Base-by-base conservation (phyloP, 2,329 filamentous ascomycete genomes). In the Phialophora chinensis region DNA sequence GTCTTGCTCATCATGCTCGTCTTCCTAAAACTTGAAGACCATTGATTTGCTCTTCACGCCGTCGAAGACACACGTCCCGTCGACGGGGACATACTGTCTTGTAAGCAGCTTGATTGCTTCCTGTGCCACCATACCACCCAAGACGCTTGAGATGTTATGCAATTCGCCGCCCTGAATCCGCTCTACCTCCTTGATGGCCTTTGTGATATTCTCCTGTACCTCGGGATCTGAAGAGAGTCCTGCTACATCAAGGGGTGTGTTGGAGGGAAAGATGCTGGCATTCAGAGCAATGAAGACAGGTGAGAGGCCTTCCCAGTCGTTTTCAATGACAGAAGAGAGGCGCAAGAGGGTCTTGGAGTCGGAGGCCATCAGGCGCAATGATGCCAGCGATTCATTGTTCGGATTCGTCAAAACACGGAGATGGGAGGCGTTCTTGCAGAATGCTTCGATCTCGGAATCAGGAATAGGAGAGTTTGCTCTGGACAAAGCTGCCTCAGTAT, bases 391-490 rank as follows among this genome's bases (percentile, higher is more conserved):
- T 11, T n/a, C 84, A 71, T 33, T 82, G 2, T 82, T 80, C 31
- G 83, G 79, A 20, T 87, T 87, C 31, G 90, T 90, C 65, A 98
- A 89, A 56, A 98, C 86, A 79, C 95, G 96, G 76, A 97, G 90
- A 76, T 96, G 95, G 55, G 91, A 91, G 58, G 93, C 94, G 72
- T 96, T 96, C 80, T 96, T 97, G 85, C 94, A 98, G 78, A 97
- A 98, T 42, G 90, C 83, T 74, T 97, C 93, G 54, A 98, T 89
- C 73, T 97, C 92, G 61, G 86, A 86, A 53, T 87, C 82, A 55
- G 90, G 84, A 64, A 96, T 84, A 2, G 75, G 69, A 2, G 74
- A 74, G 29, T 20, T 20, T 2, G 74, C 69, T 78, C 87, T 77
- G 76, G 61, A 60, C 17, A 85, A 76, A 12, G 79, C 75, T 4